Base-by-base conservation (phyloP, 2,329 filamentous ascomycete species). In the Paracoccidioides brasiliensis region DNA sequence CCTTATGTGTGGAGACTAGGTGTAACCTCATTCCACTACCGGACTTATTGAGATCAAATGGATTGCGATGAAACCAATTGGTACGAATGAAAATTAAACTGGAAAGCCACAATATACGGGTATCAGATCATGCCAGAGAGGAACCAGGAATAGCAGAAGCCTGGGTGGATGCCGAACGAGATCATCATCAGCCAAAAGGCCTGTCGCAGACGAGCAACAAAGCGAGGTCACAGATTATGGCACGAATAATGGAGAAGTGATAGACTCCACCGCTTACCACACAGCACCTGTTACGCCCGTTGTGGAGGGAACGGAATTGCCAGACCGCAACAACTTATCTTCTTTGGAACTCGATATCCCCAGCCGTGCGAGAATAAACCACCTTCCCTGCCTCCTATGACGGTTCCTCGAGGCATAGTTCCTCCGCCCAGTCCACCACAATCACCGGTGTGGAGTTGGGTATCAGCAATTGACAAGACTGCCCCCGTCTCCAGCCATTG, bases 311-410 rank as follows among this genome's bases (percentile, higher is more conserved):
- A 41, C 7, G n/a, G 3, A 30, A 30, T 32, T 41, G 63, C 76
- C 76, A 62, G 76, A 78, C 58, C 30, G 38, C 41, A 44, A 57
- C 48, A 50, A 57, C 22, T 33, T 28, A 22, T 35, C 43, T 6
- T 40, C 54, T 15, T 50, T 38, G 54, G 56, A 22, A 33, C 22
- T 46, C n/a, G 44, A 53, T 42, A 53, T 54, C 30, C 37, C 56
- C 3, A 28, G 52, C 53, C 37, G 43, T 52, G 50, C 22, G 54
- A 53, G 28, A 50, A 53, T n/a, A 22, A 46, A 37, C 38, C 41
- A 15, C 28, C 51, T 9, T 3, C 10, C 4, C n/a, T 38, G 5
- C 38, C 35, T 30, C 30, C 43, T 15, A 2, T 15, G 22, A 28
- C 43, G 14, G 30, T 35, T 48, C 4, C 10, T 22, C 22, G 22